Conservation (phyloP, 1,284 basidiomycete species). For the Ganoderma leucocontextum region DNA sequence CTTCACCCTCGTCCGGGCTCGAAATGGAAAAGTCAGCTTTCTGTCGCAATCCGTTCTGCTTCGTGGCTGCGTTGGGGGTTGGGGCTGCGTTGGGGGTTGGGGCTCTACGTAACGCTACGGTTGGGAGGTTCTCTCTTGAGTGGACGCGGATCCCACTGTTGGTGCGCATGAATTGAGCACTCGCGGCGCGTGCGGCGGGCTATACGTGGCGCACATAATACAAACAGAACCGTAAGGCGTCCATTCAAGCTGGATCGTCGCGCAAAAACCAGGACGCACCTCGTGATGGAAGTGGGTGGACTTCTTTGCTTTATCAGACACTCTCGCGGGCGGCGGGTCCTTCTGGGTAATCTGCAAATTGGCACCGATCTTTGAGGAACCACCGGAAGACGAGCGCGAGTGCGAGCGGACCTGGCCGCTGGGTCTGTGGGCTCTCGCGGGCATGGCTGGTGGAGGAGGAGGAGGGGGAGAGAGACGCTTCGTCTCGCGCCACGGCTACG, state of each 20-base stretch:
- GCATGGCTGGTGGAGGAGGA: conserved; percentile 49
- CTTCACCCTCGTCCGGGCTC: conserved; percentile 57
- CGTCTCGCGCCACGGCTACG: conserved; percentile 1
- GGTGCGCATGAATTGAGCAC: conserved; percentile 51
- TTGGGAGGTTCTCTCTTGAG: conserved; percentile 56
- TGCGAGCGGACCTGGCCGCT: conserved; percentile 60
- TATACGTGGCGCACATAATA: conserved; percentile 25
- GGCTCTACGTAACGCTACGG: conserved; percentile 40
- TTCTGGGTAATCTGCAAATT: conserved; percentile 77
- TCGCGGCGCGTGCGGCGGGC: conserved; percentile 42
- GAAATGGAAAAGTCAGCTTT: conserved; percentile 69
- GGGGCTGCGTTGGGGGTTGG: conserved; percentile 45
- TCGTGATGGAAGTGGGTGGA: conserved; percentile 51
- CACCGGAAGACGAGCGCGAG: conserved; percentile 65
- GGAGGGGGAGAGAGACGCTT: conserved; percentile 19
- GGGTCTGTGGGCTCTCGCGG: conserved; percentile 55
- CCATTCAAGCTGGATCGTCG: conserved; percentile 23
- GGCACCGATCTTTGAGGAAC: conserved; percentile 59
- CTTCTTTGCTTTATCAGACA: conserved; percentile 61
- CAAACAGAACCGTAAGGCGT: conserved; percentile 16
- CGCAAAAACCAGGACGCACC: conserved; percentile 44
- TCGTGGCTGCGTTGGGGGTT: conserved; percentile 45
- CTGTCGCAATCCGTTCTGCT: conserved; percentile 46
- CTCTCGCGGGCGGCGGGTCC: conserved; percentile 53
- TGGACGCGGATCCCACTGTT: conserved; percentile 59